These are phyloP conservation scores for Penicillium sp. DNA, from an alignment of 2,329 filamentous ascomycete genomes.

Conservation along the genomic window DNA sequence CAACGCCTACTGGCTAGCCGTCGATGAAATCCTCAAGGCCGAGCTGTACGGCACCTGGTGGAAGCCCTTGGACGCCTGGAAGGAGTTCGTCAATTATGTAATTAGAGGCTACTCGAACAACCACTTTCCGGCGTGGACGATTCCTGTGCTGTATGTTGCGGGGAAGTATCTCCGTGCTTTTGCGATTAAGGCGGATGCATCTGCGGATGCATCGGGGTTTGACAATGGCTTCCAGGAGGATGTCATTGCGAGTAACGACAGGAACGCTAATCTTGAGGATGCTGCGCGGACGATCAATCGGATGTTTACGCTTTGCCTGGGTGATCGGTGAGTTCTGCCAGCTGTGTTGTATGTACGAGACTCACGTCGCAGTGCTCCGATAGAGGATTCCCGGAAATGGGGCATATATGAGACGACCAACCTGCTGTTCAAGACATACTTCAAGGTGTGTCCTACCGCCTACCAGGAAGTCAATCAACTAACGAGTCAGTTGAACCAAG, in stretches of 20 bases:
- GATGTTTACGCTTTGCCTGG: constrained; percentile 86
- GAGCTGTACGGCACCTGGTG: constrained; percentile 68
- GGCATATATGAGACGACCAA: constrained; percentile 94
- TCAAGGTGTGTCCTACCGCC: too few relatives aligned
- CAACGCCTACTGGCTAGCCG: constrained; percentile 75
- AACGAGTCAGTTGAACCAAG: constrained; percentile 64
- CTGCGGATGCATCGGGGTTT: constrained; percentile 51
- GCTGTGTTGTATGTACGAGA: not conserved
- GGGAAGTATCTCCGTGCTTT: constrained; percentile 84
- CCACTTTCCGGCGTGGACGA: constrained; percentile 82
- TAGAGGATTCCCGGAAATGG: constrained; percentile 95
- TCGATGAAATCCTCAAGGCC: constrained; percentile 66
- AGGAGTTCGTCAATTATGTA: constrained; percentile 71
- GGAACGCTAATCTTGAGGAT: constrained; percentile 83
- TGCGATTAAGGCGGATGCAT: constrained; percentile 81
- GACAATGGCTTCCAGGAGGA: constrained; percentile 68
- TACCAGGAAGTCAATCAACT: too few relatives aligned
- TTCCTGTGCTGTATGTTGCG: constrained; percentile 82
- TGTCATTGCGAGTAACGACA: constrained; percentile 69
- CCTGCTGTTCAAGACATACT: constrained; percentile 96
- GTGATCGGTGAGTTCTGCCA: constrained; percentile 79
- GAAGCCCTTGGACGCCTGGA: constrained; percentile 86
- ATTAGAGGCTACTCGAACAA: constrained; percentile 75
- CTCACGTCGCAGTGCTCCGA: constrained; percentile 57
- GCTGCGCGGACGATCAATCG: constrained; percentile 85